phyloP scores from a whole-genome alignment of 2,329 filamentous ascomycete species.

The Sarocladiaceae sp. region DNA sequence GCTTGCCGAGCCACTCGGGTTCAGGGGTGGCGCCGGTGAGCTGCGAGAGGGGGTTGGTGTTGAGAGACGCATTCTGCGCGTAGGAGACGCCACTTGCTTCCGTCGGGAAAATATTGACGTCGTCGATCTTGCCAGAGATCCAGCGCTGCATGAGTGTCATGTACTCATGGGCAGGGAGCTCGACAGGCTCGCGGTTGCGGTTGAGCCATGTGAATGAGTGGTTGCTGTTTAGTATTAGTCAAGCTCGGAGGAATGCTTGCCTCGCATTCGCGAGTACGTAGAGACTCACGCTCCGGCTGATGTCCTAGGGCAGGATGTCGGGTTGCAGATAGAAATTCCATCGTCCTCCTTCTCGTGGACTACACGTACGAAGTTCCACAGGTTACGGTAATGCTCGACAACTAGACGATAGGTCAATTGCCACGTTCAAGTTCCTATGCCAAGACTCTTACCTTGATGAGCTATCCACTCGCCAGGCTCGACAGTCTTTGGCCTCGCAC shows the following conservation, averaged over 20 bases:
- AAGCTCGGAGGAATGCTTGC: background rate
- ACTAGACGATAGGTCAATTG: constrained; percentile 48
- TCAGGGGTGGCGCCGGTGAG: constrained; percentile 55
- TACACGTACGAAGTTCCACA: constrained; percentile 85
- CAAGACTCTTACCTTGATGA: constrained; percentile 71
- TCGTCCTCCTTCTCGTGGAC: constrained; percentile 82
- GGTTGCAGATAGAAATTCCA: constrained; percentile 76
- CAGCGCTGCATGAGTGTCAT: constrained; percentile 95
- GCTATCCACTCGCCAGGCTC: constrained; percentile 95
- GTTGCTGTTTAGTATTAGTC: constrained; percentile 48
- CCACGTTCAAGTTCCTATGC: too few relatives aligned
- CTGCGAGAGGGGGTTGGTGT: constrained; percentile 56
- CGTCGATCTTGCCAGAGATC: constrained; percentile 94
- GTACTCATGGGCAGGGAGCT: constrained; percentile 89
- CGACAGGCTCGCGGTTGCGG: constrained; percentile 78
- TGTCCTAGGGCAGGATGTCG: constrained; percentile 82
- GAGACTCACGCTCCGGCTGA: constrained; percentile 83
- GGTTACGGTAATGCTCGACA: constrained; percentile 85
- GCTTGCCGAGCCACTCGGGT: constrained; percentile 80
- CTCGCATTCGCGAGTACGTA: too few relatives aligned
- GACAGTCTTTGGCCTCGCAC: constrained; percentile 86
- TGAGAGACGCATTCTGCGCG: constrained; percentile 56
- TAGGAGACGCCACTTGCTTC: constrained; percentile 69
- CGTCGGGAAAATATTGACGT: constrained; percentile 85
- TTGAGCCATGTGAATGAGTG: constrained; percentile 97